Conservation (phyloP, 2,329 filamentous ascomycete genomes). For the Exophiala oligosperma region DNA sequence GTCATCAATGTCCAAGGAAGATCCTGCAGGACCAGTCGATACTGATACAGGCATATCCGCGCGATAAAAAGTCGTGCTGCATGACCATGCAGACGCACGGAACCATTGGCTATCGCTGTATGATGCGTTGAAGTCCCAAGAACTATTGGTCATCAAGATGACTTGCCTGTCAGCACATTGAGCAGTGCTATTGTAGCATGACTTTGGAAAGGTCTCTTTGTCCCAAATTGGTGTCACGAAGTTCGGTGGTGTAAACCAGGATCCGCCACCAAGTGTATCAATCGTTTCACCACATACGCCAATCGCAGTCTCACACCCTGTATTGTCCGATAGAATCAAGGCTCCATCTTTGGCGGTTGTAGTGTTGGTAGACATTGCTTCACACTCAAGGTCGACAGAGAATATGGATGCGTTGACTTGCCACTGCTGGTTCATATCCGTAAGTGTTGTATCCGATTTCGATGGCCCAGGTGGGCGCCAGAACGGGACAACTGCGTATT, state of each 20-base stretch:
- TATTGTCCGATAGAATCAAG: slow-evolving; percentile 1
- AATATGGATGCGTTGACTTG: slow-evolving; percentile 24
- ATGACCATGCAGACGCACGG: neutral
- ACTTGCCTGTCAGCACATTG: neutral
- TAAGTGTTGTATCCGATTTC: neutral
- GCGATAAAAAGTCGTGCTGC: neutral
- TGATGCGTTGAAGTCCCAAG: neutral
- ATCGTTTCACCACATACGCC: neutral
- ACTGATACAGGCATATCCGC: slow-evolving; percentile 7
- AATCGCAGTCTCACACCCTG: slow-evolving; percentile 4
- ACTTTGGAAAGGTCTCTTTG: neutral
- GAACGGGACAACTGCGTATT: slow-evolving; percentile 30
- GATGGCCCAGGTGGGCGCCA: slow-evolving; percentile 25
- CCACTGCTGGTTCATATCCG: slow-evolving; percentile 17
- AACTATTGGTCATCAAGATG: neutral
- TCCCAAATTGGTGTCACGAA: neutral
- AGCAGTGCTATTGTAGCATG: neutral
- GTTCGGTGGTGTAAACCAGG: slow-evolving; percentile 4
- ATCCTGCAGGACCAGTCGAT: neutral
- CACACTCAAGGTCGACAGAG: slow-evolving; percentile 22
- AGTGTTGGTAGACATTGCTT: slow-evolving; percentile 20
- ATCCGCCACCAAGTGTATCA: neutral
- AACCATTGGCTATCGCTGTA: neutral
- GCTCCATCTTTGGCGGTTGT: slow-evolving; percentile 11
- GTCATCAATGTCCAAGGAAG: slow-evolving; percentile 10